Conservation (phyloP, 805 yeast genomes). For the Cyberlindnera sargentensis region DNA sequence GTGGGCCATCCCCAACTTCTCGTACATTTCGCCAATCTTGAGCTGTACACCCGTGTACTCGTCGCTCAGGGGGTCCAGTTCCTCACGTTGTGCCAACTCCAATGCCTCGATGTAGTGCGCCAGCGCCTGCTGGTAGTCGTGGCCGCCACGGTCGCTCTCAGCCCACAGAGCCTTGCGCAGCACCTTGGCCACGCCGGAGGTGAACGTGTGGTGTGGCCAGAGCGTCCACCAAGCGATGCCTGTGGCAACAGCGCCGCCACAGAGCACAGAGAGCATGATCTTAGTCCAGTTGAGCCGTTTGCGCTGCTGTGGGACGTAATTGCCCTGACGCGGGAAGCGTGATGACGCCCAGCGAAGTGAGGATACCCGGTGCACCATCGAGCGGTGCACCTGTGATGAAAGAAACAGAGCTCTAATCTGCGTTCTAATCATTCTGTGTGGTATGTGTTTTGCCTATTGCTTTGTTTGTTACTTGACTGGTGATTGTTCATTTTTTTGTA, state of each 20-base stretch:
- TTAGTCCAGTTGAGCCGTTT: constrained; percentile 14
- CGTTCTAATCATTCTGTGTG: too few species aligned
- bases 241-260: constrained; percentile 21
- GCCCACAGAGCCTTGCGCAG: constrained; percentile 78
- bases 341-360: constrained; percentile 1
- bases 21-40: constrained; percentile 83
- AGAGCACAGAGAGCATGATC: constrained; percentile 14
- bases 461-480: too few species aligned
- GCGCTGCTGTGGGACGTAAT: constrained; percentile 3
- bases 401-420: too few species aligned
- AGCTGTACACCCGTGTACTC: constrained; percentile 89
- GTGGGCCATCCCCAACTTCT: constrained; percentile 49
- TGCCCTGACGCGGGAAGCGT: constrained; percentile 7
- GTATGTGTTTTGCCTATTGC: too few species aligned
- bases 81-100: constrained; percentile 48
- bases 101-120: constrained; percentile 70
- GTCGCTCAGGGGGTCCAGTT: constrained; percentile 54
- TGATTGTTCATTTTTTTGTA: too few species aligned
- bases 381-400: too few species aligned
- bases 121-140: constrained; percentile 62
- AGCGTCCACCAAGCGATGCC: constrained; percentile 32
- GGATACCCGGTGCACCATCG: too few species aligned
- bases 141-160: constrained; percentile 54
- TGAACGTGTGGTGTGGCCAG: constrained; percentile 68
- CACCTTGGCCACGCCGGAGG: constrained; percentile 60